These are phyloP conservation scores for Hyphopichia khmerensis DNA, from an alignment of 1,139 yeast genomes.

Conservation along the genomic window DNA sequence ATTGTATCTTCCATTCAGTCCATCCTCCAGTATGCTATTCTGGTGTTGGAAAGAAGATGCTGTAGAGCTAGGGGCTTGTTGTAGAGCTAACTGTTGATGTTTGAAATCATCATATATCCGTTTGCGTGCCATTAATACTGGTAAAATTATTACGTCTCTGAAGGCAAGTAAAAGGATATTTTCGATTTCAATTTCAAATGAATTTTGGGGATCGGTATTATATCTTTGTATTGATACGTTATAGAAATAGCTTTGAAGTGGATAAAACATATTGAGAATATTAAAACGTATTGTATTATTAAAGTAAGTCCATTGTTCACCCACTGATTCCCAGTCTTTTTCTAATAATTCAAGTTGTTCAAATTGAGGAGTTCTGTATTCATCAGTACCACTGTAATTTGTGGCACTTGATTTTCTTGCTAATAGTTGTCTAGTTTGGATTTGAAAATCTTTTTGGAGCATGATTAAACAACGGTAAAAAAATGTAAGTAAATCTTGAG, in stretches of 20 bases:
- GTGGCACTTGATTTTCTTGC: background rate
- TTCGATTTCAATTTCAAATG: conserved; percentile 28
- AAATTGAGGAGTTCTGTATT: conserved; percentile 3
- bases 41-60: background rate
- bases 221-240: conserved; percentile 14
- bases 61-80: background rate
- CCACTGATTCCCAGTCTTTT: conserved; percentile 21
- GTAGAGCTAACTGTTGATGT: background rate
- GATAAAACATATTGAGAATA: conserved; percentile 29
- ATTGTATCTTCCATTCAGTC: background rate
- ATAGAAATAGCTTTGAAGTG: conserved; percentile 24
- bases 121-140: conserved; percentile 24
- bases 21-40: background rate
- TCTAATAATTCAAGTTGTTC: background rate
- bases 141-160: conserved; percentile 29
- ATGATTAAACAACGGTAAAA: conserved; percentile 24
- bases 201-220: conserved; percentile 4
- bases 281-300: conserved; percentile 29
- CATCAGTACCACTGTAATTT: background rate
- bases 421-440: background rate
- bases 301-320: conserved; percentile 32
- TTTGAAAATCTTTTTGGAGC: conserved; percentile 22
- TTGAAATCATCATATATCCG: conserved; percentile 7
- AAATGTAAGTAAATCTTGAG: conserved; percentile 27
- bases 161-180: conserved; percentile 28